Conservation (phyloP, 768 basidiomycete genomes). For the Cyclocybe cylindracea region DNA sequence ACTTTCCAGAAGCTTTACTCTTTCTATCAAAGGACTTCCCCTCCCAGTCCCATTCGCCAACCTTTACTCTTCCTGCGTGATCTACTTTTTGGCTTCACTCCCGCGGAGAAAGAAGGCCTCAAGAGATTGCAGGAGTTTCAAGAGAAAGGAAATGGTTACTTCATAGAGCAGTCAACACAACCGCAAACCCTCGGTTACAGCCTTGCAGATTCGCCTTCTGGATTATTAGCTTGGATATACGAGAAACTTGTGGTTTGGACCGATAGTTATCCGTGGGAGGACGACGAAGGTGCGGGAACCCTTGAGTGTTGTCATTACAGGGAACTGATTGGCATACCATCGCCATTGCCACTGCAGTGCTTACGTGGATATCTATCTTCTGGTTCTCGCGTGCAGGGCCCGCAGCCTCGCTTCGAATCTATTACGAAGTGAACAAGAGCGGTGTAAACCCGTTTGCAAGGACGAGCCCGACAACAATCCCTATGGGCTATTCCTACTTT, state of each 20-base stretch:
- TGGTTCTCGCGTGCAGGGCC: conserved; percentile 59
- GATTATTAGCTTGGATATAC: no score
- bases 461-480: conserved; percentile 27
- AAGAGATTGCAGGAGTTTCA: conserved; percentile 25
- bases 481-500: conserved; percentile 23
- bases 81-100: conserved; percentile 22
- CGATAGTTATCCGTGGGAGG: conserved; percentile 53
- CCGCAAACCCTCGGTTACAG: no score
- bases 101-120: conserved; percentile 29
- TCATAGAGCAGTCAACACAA: no score
- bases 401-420: conserved; percentile 30
- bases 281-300: conserved; percentile 46
- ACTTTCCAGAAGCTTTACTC: background rate
- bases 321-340: background rate
- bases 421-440: conserved; percentile 42
- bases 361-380: conserved; percentile 58
- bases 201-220: no score
- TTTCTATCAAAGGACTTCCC: background rate
- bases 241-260: conserved; percentile 48
- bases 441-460: conserved; percentile 7
- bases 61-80: conserved; percentile 23
- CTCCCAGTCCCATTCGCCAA: conserved; percentile 17
- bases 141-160: conserved; percentile 35
- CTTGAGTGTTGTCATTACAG: background rate
- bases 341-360: conserved; percentile 29